Conservation (phyloP, 331 rosid genomes). For the Ulmus americana region DNA sequence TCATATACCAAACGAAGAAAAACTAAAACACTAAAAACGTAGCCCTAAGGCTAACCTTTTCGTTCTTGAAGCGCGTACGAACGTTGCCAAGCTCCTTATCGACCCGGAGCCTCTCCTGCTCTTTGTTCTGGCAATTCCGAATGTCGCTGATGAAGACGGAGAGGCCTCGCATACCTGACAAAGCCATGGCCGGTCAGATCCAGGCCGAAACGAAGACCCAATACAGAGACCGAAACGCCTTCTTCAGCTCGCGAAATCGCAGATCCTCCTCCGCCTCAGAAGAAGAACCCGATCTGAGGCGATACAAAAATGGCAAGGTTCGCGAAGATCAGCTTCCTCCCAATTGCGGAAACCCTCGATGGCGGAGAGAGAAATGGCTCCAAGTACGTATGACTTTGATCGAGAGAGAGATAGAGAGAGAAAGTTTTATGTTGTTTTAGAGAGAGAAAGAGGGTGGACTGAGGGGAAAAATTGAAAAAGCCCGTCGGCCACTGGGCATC, state of each 20-base stretch:
- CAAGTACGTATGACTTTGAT: slow-evolving; percentile 32
- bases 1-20: not conserved
- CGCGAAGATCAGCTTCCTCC: slow-evolving; percentile 33
- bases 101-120: slow-evolving; percentile 92
- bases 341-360: slow-evolving; percentile 16
- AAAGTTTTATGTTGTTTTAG: slow-evolving; percentile 11
- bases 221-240: not conserved
- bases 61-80: slow-evolving; percentile 96
- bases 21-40: slow-evolving; percentile 7
- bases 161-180: slow-evolving; percentile 98
- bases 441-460: slow-evolving; percentile 43
- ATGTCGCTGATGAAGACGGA: slow-evolving; percentile 95
- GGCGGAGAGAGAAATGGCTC: not conserved
- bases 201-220: not conserved
- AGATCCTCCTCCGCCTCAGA: slow-evolving; percentile 12
- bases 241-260: slow-evolving; percentile 21
- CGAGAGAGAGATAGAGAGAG: slow-evolving; percentile 29
- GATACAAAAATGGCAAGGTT: not conserved
- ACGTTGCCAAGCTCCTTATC: slow-evolving; percentile 97
- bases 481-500: slow-evolving; percentile 7
- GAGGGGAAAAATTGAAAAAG: slow-evolving; percentile 31
- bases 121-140: slow-evolving; percentile 96
- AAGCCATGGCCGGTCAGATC: slow-evolving; percentile 79
- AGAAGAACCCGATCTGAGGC: slow-evolving; percentile 22
- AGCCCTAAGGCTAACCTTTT: slow-evolving; percentile 52